phyloP scores from a whole-genome alignment of 345 rosid genomes.

The Noccaea bulbosa region DNA sequence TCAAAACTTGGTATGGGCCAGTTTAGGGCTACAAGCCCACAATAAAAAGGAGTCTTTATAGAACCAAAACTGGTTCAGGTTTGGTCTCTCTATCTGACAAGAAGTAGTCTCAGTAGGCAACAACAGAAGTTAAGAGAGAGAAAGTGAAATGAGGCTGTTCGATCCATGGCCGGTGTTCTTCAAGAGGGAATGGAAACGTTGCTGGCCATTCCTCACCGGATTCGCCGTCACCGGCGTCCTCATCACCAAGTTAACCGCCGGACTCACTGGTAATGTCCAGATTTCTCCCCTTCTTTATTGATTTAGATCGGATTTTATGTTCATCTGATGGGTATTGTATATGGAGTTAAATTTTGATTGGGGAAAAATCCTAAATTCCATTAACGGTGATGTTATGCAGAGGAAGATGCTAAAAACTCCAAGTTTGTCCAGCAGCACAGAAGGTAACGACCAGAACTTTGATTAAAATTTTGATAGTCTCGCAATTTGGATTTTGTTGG shows the following conservation, averaged over 20 bases:
- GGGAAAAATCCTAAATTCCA: neutral
- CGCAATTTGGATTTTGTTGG: neutral
- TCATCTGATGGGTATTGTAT: neutral
- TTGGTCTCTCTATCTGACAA: neutral
- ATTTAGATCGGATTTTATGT: slow-evolving; percentile 14
- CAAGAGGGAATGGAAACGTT: slow-evolving; percentile 77
- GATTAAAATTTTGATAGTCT: neutral
- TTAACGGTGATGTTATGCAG: slow-evolving; percentile 44
- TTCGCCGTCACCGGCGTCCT: slow-evolving; percentile 72
- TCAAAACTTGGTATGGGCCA: neutral
- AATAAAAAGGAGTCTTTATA: neutral
- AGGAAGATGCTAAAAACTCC: slow-evolving; percentile 89
- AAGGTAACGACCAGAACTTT: slow-evolving; percentile 42
- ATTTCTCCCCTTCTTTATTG: neutral
- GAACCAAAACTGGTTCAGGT: slow-evolving; percentile 4
- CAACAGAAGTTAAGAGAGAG: slow-evolving; percentile 5
- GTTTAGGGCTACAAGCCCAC: slow-evolving; percentile 17
- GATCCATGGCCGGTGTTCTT: slow-evolving; percentile 86
- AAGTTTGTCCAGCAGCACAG: slow-evolving; percentile 82
- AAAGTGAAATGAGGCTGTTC: slow-evolving; percentile 51
- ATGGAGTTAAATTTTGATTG: neutral
- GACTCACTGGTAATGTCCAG: slow-evolving; percentile 61
- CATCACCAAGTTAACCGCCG: slow-evolving; percentile 69
- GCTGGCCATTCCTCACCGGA: slow-evolving; percentile 85
- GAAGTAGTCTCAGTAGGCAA: slow-evolving; percentile 14